phyloP scores from a whole-genome alignment of 768 basidiomycete genomes.

The Termitomyces heimii region DNA sequence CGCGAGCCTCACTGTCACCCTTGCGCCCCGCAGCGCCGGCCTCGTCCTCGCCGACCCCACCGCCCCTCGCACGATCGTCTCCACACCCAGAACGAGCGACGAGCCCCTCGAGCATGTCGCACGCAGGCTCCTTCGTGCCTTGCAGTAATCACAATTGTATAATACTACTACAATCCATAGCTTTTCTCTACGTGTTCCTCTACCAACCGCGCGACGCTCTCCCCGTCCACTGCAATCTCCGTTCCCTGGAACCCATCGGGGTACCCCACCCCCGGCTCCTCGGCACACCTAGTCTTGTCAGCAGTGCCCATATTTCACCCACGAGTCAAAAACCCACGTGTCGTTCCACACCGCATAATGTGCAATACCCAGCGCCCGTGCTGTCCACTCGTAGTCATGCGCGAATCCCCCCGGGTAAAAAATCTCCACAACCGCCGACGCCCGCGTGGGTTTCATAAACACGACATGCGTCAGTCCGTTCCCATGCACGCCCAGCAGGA shows the following conservation, averaged over 20 bases:
- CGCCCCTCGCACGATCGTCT: constrained; percentile 45
- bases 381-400: constrained; percentile 84
- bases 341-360: constrained; percentile 83
- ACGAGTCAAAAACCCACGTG: no score
- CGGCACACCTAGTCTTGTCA: no score
- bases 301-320: no score
- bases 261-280: constrained; percentile 51
- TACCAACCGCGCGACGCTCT: constrained; percentile 58
- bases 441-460: constrained; percentile 70
- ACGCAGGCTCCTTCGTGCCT: background rate
- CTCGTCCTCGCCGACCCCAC: constrained; percentile 21
- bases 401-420: constrained; percentile 80
- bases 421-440: constrained; percentile 82
- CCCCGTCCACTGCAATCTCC: constrained; percentile 70
- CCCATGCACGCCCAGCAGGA: constrained; percentile 70
- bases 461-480: constrained; percentile 84
- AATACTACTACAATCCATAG: no score
- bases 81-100: background rate
- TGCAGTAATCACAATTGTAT: no score
- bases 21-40: constrained; percentile 36
- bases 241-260: constrained; percentile 82
- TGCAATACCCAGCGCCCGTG: constrained; percentile 62
- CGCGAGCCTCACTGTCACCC: constrained; percentile 29
- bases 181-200: constrained; percentile 57
- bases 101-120: background rate